These are phyloP conservation scores for Rubus idaeus DNA, from an alignment of 306 rosid species.

Conservation along the genomic window DNA sequence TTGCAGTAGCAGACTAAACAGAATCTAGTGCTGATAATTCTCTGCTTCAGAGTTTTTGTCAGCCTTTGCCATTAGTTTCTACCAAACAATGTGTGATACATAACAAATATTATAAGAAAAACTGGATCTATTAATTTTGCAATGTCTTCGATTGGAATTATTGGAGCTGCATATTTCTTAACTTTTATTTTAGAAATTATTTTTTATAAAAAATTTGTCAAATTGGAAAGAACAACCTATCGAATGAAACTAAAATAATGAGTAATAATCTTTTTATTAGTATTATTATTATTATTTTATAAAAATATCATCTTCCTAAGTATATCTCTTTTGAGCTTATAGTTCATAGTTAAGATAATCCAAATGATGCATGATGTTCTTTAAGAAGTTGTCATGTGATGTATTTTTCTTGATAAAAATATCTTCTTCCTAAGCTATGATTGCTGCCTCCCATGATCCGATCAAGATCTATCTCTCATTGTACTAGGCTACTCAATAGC, in stretches of 20 bases:
- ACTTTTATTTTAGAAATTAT: too few species aligned
- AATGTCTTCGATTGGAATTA: too few species aligned
- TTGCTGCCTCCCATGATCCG: slow-evolving; percentile 61
- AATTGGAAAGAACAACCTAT: not conserved
- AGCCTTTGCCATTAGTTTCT: not conserved
- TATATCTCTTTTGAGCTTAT: not conserved
- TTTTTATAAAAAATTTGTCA: not conserved
- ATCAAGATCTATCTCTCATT: slow-evolving; percentile 24
- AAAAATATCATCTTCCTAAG: not conserved
- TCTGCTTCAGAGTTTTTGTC: not conserved
- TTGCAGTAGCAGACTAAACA: not conserved
- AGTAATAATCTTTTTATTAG: too few species aligned
- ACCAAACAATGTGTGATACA: not conserved
- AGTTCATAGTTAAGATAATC: not conserved
- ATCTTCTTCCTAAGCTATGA: slow-evolving; percentile 32
- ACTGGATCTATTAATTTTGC: not conserved
- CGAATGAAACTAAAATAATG: too few species aligned
- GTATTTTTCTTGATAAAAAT: not conserved
- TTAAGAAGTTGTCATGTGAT: slow-evolving; percentile 6
- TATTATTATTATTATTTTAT: not conserved
- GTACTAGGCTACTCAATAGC: slow-evolving; percentile 36
- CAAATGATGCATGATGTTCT: not conserved
- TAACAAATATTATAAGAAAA: not conserved
- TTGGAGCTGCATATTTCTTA: too few species aligned
- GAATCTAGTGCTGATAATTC: not conserved